Evolutionary conservation across 352 stramenopile species (phyloP).

Genomic region (Phytopythium delawarense): DNA sequence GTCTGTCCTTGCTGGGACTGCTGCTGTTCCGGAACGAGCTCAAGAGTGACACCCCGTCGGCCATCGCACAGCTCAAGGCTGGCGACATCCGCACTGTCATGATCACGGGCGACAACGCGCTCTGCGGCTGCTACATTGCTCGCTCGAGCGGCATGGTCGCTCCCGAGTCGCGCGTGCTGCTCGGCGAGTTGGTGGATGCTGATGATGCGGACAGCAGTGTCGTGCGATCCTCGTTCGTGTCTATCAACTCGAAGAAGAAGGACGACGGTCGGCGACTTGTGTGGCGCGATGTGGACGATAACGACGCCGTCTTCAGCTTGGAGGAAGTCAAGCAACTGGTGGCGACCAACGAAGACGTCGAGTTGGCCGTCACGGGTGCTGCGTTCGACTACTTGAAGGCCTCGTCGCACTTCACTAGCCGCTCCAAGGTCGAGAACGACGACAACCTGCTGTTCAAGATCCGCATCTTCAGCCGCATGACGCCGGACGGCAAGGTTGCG

Average conservation of each 20-base stretch:
- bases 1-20: constrained; percentile 65
- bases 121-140: constrained; percentile 50
- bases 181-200: constrained; percentile 29
- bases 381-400: constrained; percentile 29
- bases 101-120: constrained; percentile 78
- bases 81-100: constrained; percentile 70
- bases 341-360: constrained; percentile 9
- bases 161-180: constrained; percentile 24
- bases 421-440: constrained; percentile 1
- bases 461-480: constrained; percentile 52
- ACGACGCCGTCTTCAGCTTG: constrained; percentile 13
- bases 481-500: constrained; percentile 32
- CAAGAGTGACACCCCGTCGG: constrained; percentile 55
- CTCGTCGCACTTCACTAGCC: constrained; percentile 19
- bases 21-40: constrained; percentile 84
- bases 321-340: constrained; percentile 24
- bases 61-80: constrained; percentile 56
- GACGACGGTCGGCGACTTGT: constrained; percentile 12
- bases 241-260: constrained; percentile 1
- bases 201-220: constrained; percentile 8
- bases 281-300: constrained; percentile 33
- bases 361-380: constrained; percentile 38
- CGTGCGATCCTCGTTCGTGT: not conserved
- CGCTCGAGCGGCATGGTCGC: constrained; percentile 34
- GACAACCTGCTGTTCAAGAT: constrained; percentile 32